Evolutionary conservation across 2,329 filamentous ascomycete genomes (phyloP), one percentile per base, ranked within the genome.

Genomic region (Fonsecaea monophora): DNA sequence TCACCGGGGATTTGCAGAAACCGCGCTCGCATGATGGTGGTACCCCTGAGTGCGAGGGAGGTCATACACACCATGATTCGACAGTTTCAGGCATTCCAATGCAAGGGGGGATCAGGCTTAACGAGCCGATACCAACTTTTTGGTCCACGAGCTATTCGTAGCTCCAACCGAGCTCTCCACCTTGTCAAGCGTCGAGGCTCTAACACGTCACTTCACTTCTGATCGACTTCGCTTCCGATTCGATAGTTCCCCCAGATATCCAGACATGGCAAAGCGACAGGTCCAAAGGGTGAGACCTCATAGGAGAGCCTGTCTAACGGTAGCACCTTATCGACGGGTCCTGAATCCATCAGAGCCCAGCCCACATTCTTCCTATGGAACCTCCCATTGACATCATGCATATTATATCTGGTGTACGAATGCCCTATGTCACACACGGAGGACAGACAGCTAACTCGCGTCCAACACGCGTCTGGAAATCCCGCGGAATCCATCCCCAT

Each of bases 141-240:
- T 25, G n/a, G 30, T 32, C 30, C 59, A 53, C 45, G 48, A 34
- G 59, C 59, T 61, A 4, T 32, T 32, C 30, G 30, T 32, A 61
- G 48, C 37, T 40, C 59, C 59, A 61, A 5, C 32, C 15, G 38
- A 60, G 57, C 57, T 50, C 57, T 30, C 53, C 40, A 56, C 54
- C 53, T 21, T n/a, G 57, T 7, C 40, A 21, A 21, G 18, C 50
- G 35, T 57, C 32, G 53, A 48, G 38, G 61, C 61, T 58, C 61
- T 57, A 58, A 63, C 61, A 57, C 61, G 61, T 63, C 61, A 63
- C 38, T 21, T 60, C 30, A 34, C 18, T 45, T 45, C 6, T 34
- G 60, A 32, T 35, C 48, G 30, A n/a, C 53, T 50, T 50, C 10
- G 25, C 21, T 50, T 50, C 45, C 45, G 18, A 50, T 50, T 50